A percentile compares a stretch with the other conserved stretches of the same genome.
These are phyloP conservation scores for Shiraia bambusicola DNA, from an alignment of 2,329 filamentous ascomycete genomes.

Conservation along the genomic window DNA sequence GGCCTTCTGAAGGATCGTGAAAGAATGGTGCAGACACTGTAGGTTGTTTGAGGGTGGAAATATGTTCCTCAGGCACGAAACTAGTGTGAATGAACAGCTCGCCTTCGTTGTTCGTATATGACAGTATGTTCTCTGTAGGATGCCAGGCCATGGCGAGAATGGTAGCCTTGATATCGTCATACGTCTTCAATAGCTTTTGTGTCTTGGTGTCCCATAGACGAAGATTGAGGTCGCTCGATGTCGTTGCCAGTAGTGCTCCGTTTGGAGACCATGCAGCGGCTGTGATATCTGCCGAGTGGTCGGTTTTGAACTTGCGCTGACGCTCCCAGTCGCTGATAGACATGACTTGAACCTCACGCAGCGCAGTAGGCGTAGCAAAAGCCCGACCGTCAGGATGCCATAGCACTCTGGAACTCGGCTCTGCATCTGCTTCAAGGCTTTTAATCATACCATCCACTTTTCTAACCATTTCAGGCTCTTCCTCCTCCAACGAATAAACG, in stretches of 20 bases:
- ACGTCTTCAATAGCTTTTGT: slow-evolving; percentile 74
- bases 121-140: slow-evolving; percentile 80
- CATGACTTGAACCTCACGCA: slow-evolving; percentile 76
- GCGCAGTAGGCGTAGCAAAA: slow-evolving; percentile 81
- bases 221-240: slow-evolving; percentile 62
- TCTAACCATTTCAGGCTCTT: slow-evolving; percentile 77
- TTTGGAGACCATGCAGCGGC: slow-evolving; percentile 93
- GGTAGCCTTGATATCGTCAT: slow-evolving; percentile 70
- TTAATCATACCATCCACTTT: slow-evolving; percentile 86
- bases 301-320: slow-evolving; percentile 75
- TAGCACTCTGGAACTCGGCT: slow-evolving; percentile 70
- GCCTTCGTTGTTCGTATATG: slow-evolving; percentile 89
- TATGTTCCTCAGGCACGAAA: slow-evolving; percentile 56
- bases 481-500: slow-evolving; percentile 77
- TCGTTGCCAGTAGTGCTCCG: slow-evolving; percentile 76
- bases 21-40: slow-evolving; percentile 82
- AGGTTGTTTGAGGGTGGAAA: slow-evolving; percentile 51
- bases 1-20: slow-evolving; percentile 73
- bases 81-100: slow-evolving; percentile 88
- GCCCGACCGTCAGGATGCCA: slow-evolving; percentile 96
- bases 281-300: slow-evolving; percentile 82
- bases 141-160: slow-evolving; percentile 91
- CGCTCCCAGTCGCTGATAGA: slow-evolving; percentile 89
- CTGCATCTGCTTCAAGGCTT: slow-evolving; percentile 72
- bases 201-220: slow-evolving; percentile 87